Base-by-base conservation (phyloP, 352 stramenopile genomes). In the Pythium phragmitis region DNA sequence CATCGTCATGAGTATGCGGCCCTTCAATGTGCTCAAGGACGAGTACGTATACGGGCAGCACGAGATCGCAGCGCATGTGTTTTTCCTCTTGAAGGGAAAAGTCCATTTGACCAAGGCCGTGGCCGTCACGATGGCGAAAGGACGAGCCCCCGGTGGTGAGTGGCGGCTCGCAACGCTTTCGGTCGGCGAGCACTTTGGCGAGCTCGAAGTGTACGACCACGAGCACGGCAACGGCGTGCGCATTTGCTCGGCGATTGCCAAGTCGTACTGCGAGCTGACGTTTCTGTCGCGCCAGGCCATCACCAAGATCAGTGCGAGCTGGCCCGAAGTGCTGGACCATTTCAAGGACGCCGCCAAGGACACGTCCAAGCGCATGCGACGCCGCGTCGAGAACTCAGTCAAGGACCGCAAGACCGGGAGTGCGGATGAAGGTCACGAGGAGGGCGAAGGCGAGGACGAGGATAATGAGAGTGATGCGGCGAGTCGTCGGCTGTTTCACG, bases 191-290 rank as follows among this genome's bases (percentile, higher is more conserved):
- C 82, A 94, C 57, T 94, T 94, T 73, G 86, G 86, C n/a, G 86
- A 94, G 75, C 68, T 94, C n/a, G 86, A 94, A 65, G 75, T 94
- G 19, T 94, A 92, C 53, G 82, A 92, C 51, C 74, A 86, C 34
- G 65, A 89, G 5, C 79, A 91, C 47, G 86, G 84, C 37, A 90
- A 91, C 21, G 84, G 85, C n/a, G 80, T 93, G 11, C 86, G 86
- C n/a, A 87, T 94, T 41, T 92, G 80, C 57, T 91, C 82, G 3
- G 86, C 86, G 7, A 77, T 94, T 16, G 83, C 85, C 4, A 89
- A 83, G 54, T 82, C 82, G 9, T 94, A 91, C 42, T 88, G 78
- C 34, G 84, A 94, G 42, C 69, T 93, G 19, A 89, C 82, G 6
- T 94, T 94, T 67, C 63, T 94, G 14, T 94, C 86, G 11, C 73